Percentiles rank a stretch among this genome's conserved stretches.
Conservation (phyloP, 306 rosid genomes). For the Sicyos baderoa region DNA sequence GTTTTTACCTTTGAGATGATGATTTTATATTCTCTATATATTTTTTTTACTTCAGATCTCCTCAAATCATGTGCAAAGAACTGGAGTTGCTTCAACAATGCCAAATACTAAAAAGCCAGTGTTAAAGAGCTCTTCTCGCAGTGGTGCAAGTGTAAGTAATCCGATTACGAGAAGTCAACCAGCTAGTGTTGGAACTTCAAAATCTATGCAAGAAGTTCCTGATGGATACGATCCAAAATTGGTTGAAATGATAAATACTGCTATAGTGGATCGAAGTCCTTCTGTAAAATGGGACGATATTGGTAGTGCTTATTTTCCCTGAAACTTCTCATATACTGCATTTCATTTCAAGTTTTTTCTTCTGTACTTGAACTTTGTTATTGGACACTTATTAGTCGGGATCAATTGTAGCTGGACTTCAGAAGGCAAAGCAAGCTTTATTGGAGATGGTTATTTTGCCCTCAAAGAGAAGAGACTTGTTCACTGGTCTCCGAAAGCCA, state of each 20-base stretch:
- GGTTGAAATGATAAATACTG: constrained; percentile 85
- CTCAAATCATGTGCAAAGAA: constrained; percentile 36
- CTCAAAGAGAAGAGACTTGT: constrained; percentile 83
- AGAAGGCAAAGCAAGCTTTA: constrained; percentile 88
- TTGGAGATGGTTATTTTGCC: constrained; percentile 99
- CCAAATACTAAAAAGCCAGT: constrained; percentile 41
- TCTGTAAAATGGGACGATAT: constrained; percentile 95
- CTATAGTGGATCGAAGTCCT: constrained; percentile 91
- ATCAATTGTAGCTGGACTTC: constrained; percentile 74
- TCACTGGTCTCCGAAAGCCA: constrained; percentile 94
- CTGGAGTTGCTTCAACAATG: constrained; percentile 32
- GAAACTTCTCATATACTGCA: neutral
- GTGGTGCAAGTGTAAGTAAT: constrained; percentile 28
- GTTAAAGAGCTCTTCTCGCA: constrained; percentile 28
- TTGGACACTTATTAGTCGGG: constrained; percentile 26
- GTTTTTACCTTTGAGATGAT: constrained; percentile 1
- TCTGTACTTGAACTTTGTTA: constrained; percentile 8
- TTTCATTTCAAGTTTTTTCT: neutral
- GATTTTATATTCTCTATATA: neutral
- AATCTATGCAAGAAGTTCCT: constrained; percentile 45
- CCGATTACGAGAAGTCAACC: constrained; percentile 28
- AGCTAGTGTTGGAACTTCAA: constrained; percentile 45
- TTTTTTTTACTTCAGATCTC: constrained; percentile 38
- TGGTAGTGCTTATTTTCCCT: constrained; percentile 41
- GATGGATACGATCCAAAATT: constrained; percentile 54